These are phyloP conservation scores for Poterioochromonas sp. DNA, from an alignment of 352 stramenopile species.

Conservation along the genomic window DNA sequence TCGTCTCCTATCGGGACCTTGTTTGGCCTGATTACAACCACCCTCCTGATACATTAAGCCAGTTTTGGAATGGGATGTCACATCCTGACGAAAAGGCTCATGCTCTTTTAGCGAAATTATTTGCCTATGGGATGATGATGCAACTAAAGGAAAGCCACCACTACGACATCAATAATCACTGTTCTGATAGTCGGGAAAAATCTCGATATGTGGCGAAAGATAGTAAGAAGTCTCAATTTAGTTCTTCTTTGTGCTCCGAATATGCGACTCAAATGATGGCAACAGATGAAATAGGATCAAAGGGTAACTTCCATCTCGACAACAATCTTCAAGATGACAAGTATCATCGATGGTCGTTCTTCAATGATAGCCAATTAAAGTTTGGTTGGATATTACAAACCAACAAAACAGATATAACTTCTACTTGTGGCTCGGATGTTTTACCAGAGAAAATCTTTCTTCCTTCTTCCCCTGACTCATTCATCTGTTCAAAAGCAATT, in stretches of 20 bases:
- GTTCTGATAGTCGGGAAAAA: too few species aligned
- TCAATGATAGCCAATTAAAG: slow-evolving; percentile 11
- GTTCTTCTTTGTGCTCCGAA: not conserved
- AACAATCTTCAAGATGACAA: too few species aligned
- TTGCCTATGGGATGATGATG: not conserved
- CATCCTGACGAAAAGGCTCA: slow-evolving; percentile 23
- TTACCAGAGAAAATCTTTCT: not conserved
- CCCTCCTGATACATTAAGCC: slow-evolving; percentile 8
- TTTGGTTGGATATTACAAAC: slow-evolving; percentile 15
- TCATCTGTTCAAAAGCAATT: not conserved
- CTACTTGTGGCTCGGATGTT: not conserved
- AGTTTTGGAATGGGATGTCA: slow-evolving; percentile 26
- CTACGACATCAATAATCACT: not conserved
- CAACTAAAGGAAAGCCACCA: slow-evolving; percentile 6
- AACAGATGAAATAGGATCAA: not conserved
- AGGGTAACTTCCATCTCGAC: not conserved
- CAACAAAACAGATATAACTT: not conserved
- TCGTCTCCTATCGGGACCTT: slow-evolving; percentile 5
- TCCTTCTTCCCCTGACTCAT: too few species aligned
- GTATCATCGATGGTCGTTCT: slow-evolving; percentile 18
- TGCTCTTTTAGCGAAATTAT: slow-evolving; percentile 13
- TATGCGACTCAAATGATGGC: not conserved
- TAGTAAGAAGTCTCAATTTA: not conserved
- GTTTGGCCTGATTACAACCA: slow-evolving; percentile 11
- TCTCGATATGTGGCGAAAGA: too few species aligned